A percentile compares a stretch with the other conserved stretches of the same genome.
Evolutionary conservation across 257 asterid genomes (phyloP).

Genomic region (Buddleja alternifolia): DNA sequence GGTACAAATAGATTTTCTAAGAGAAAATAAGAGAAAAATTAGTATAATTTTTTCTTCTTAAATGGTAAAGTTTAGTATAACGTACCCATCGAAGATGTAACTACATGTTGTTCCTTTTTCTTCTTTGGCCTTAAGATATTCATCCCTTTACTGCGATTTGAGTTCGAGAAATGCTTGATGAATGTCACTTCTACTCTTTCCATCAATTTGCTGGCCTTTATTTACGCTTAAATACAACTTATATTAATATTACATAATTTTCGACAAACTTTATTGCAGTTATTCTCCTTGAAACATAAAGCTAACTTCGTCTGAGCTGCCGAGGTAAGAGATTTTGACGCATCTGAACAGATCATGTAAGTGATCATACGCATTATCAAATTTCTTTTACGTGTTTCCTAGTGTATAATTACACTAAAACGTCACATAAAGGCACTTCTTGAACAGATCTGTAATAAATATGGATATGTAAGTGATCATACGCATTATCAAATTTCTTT

Average conservation of each 20-base stretch:
- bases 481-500: no score
- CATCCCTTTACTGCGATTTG: slow-evolving; percentile 57
- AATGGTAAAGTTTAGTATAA: background rate
- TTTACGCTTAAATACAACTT: slow-evolving; percentile 7
- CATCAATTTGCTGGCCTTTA: slow-evolving; percentile 49
- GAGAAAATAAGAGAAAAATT: no score
- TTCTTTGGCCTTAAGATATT: slow-evolving; percentile 48
- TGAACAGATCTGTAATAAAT: slow-evolving; percentile 44
- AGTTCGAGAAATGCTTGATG: slow-evolving; percentile 61
- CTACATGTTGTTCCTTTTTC: slow-evolving; percentile 45
- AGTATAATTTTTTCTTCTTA: no score
- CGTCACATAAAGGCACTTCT: no score
- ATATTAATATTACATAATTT: background rate
- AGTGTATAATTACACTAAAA: no score
- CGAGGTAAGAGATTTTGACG: no score
- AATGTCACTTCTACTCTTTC: slow-evolving; percentile 57
- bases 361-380: background rate
- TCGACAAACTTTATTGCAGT: no score
- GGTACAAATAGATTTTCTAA: background rate
- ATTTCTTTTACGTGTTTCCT: no score
- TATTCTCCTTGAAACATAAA: background rate
- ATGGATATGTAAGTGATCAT: background rate
- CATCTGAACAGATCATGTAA: slow-evolving; percentile 44
- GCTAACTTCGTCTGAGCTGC: slow-evolving; percentile 63
- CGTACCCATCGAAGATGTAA: slow-evolving; percentile 53